These are phyloP conservation scores for Salix koriyanagi DNA, from an alignment of 345 rosid genomes.

Conservation along the genomic window DNA sequence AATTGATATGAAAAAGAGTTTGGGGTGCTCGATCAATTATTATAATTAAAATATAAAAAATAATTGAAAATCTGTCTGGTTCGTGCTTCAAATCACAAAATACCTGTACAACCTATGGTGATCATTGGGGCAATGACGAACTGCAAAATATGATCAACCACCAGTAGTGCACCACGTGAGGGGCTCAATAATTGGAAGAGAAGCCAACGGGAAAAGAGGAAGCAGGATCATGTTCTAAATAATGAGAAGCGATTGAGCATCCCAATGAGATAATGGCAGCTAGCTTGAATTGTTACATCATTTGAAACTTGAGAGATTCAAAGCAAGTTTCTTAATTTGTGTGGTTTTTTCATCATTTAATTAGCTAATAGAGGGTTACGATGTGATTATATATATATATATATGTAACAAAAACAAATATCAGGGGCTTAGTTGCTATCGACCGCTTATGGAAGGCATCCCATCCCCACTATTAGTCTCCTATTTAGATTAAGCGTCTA, in stretches of 20 bases:
- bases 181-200: background rate
- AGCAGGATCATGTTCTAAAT: background rate
- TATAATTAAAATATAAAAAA: too few species aligned
- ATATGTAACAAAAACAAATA: too few species aligned
- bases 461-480: too few species aligned
- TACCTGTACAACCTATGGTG: too few species aligned
- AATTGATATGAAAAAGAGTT: too few species aligned
- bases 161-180: background rate
- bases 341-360: background rate
- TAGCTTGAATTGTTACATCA: background rate
- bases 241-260: background rate
- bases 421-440: background rate
- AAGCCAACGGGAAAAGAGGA: background rate
- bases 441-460: background rate
- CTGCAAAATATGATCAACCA: background rate
- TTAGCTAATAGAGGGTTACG: too few species aligned
- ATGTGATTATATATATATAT: too few species aligned
- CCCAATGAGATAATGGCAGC: background rate
- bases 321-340: background rate
- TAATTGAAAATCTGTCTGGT: too few species aligned
- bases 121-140: too few species aligned
- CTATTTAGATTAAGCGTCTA: too few species aligned
- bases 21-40: too few species aligned
- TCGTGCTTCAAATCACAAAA: too few species aligned
- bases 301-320: background rate